Base-by-base conservation (phyloP, 176 grass and related monocot species). In the Metroxylon sagu region DNA sequence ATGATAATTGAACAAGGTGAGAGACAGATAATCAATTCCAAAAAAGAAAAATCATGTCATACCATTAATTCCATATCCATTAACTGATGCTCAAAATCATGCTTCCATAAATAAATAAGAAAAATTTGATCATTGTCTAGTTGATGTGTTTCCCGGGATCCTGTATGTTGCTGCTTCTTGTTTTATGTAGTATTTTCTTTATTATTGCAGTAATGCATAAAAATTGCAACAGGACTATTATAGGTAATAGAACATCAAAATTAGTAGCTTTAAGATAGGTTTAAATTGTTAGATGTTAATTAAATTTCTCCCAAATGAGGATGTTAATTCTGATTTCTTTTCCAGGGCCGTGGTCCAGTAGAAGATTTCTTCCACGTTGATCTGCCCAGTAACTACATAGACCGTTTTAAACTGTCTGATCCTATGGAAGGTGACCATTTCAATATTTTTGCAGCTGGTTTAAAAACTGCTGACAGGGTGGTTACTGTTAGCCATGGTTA, bases 401-500 rank as follows among this genome's bases (percentile, higher is more conserved):
- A 97, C 29, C 52, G 78, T 63, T 83, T 88, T 62, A 97, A 87
- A 85, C 72, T 74, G 58, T 64, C 79, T 25, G 93, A 98, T 50
- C 81, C 84, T 57, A 43, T 85, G 53, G 93, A 87, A 61, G 93
- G 93, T 31, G 87, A 92, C 59, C 93, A 98, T 62, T 76, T 79
- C 62, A 98, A 98, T 53, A 92, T 98, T 62, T 92, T 98, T 76
- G 76, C 84, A 2, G 87, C 87, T 61, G 84, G 93, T 73, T 76
- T 98, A 76, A 98, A 71, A 81, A 73, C 84, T n/a, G 84, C 87
- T 26, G 93, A 92, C 28, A 73, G 81, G 56, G 69, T 98, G 71
- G 75, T 98, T 70, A 92, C 87, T 54, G 87, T 98, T 64, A 97
- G 93, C 56, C 81, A 83, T 75, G 93, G 87, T 64, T 97, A 97